phyloP scores from a whole-genome alignment of 768 basidiomycete species.

The Serendipita sp. region DNA sequence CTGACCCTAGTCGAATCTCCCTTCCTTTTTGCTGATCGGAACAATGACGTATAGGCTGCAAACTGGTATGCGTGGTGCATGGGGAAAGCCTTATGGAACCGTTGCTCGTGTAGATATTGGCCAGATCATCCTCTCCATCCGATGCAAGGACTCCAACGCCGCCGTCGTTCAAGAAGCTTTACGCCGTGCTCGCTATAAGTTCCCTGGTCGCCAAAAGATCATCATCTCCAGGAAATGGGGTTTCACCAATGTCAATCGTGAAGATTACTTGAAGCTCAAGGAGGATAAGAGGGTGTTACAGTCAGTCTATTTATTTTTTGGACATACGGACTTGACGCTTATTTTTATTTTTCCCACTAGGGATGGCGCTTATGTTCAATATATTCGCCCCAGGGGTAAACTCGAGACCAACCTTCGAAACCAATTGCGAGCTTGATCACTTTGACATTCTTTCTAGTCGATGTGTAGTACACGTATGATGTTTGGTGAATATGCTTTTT shows the following conservation, averaged over 20 bases:
- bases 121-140: constrained; percentile 82
- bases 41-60: constrained; percentile 40
- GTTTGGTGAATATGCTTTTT: not conserved
- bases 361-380: constrained; percentile 92
- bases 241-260: constrained; percentile 86
- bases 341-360: constrained; percentile 21
- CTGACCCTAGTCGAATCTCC: not conserved
- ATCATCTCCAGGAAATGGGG: constrained; percentile 98
- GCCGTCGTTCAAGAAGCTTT: constrained; percentile 90
- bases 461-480: constrained; percentile 6
- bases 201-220: constrained; percentile 97
- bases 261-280: constrained; percentile 78
- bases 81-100: constrained; percentile 96
- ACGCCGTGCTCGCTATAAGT: constrained; percentile 96
- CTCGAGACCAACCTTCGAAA: constrained; percentile 73
- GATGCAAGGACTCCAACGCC: constrained; percentile 77
- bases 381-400: constrained; percentile 75
- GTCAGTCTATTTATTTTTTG: constrained; percentile 30
- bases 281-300: constrained; percentile 77
- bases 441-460: constrained; percentile 4
- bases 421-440: constrained; percentile 52
- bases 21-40: not conserved
- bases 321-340: not conserved
- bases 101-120: constrained; percentile 95
- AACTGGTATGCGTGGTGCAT: constrained; percentile 98